phyloP scores from a whole-genome alignment of 495 filamentous ascomycete genomes.

The Bombardia bombarda region DNA sequence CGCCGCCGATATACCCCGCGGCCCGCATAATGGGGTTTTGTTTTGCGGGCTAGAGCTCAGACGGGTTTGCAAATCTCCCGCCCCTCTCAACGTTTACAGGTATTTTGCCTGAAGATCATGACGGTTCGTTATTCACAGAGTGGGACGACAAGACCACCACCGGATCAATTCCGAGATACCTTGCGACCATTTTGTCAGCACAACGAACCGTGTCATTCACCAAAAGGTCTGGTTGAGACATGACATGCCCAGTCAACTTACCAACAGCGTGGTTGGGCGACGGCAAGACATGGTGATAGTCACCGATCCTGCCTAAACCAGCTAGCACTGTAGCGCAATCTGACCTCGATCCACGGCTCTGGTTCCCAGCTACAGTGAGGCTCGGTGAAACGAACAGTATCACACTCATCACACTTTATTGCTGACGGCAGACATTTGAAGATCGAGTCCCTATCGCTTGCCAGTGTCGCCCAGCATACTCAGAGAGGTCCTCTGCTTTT shows the following conservation, averaged over 20 bases:
- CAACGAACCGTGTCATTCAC: no score
- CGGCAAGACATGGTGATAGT: not conserved
- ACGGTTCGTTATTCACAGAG: not conserved
- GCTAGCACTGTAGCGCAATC: not conserved
- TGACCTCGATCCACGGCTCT: not conserved
- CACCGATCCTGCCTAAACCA: not conserved
- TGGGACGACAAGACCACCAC: not conserved
- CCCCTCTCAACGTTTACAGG: not conserved
- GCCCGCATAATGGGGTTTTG: not conserved
- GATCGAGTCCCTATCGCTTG: no score
- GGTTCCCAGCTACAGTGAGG: not conserved
- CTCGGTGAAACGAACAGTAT: not conserved
- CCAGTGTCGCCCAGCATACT: no score
- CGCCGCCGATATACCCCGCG: constrained; percentile 6
- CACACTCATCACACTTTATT: not conserved
- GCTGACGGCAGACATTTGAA: no score
- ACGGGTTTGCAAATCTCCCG: constrained; percentile 1
- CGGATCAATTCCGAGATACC: not conserved
- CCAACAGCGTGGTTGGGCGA: not conserved
- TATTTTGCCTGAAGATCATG: not conserved
- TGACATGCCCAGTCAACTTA: no score
- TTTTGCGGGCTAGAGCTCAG: constrained; percentile 2
- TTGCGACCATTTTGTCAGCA: not conserved
- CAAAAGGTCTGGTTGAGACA: no score
- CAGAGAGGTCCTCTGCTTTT: no score